These are phyloP conservation scores for Cyclotella baltica DNA, from an alignment of 108 stramenopile genomes.

Conservation along the genomic window DNA sequence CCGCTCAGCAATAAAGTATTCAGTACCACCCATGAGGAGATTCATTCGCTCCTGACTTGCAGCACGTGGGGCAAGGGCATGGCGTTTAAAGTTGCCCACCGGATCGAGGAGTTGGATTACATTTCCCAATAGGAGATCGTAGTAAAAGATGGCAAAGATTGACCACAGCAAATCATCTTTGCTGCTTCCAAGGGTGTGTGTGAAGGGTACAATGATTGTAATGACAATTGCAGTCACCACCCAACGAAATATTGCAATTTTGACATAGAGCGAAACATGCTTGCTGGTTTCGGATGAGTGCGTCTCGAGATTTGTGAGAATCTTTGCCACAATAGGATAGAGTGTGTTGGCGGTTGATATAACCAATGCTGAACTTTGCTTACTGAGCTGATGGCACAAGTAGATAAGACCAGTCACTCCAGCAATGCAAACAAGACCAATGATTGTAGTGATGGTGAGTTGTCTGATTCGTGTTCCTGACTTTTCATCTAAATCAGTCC, in stretches of 20 bases:
- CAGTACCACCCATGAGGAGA: conserved; percentile 75
- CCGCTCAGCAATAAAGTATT: conserved; percentile 79
- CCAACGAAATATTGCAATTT: conserved; percentile 81
- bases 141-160: conserved; percentile 65
- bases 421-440: conserved; percentile 56
- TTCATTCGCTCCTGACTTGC: conserved; percentile 86
- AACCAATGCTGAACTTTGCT: conserved; percentile 57
- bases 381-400: conserved; percentile 34
- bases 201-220: conserved; percentile 85
- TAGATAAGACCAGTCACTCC: conserved; percentile 59
- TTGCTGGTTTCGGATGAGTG: conserved; percentile 75
- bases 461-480: conserved; percentile 49
- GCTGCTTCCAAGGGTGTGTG: conserved; percentile 45
- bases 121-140: conserved; percentile 81
- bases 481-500: conserved; percentile 81
- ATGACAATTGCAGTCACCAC: conserved; percentile 86
- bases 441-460: conserved; percentile 62
- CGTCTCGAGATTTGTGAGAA: conserved; percentile 67
- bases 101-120: conserved; percentile 62
- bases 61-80: conserved; percentile 81
- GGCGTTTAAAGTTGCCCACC: conserved; percentile 71
- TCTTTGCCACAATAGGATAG: conserved; percentile 83
- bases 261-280: conserved; percentile 79
- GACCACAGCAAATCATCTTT: conserved; percentile 40
- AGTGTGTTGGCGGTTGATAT: conserved; percentile 75